Evolutionary conservation across 805 yeast species (phyloP).

Genomic region (Candida jianshihensis): DNA sequence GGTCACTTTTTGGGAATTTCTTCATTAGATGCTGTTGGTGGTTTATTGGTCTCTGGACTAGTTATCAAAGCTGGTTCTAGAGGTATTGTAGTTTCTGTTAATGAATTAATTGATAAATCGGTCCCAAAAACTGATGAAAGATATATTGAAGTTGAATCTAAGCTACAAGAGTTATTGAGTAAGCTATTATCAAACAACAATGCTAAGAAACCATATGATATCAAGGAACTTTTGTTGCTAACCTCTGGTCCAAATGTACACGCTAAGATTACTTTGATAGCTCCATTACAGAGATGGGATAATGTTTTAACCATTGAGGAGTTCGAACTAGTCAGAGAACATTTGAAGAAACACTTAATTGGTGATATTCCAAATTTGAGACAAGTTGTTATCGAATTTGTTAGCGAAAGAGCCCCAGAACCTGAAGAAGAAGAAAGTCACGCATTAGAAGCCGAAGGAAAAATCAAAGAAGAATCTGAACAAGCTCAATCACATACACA

Average conservation of each 20-base stretch:
- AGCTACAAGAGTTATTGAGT: slow-evolving; percentile 28
- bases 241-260: slow-evolving; percentile 53
- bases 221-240: slow-evolving; percentile 40
- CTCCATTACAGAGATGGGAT: slow-evolving; percentile 40
- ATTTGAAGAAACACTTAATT: slow-evolving; percentile 27
- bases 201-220: slow-evolving; percentile 28
- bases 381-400: slow-evolving; percentile 35
- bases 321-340: slow-evolving; percentile 34
- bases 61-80: slow-evolving; percentile 80
- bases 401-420: slow-evolving; percentile 25
- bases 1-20: slow-evolving; percentile 72
- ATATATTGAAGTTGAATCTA: slow-evolving; percentile 35
- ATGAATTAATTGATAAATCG: slow-evolving; percentile 75
- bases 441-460: slow-evolving; percentile 3
- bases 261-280: slow-evolving; percentile 28
- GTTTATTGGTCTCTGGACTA: slow-evolving; percentile 73
- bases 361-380: slow-evolving; percentile 36
- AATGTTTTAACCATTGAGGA: slow-evolving; percentile 34
- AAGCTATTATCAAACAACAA: slow-evolving; percentile 36
- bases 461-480: slow-evolving; percentile 6
- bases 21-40: slow-evolving; percentile 92
- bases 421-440: slow-evolving; percentile 17
- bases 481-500: slow-evolving; percentile 17
- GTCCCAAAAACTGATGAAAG: slow-evolving; percentile 43
- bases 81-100: slow-evolving; percentile 62